Conservation (phyloP, 768 basidiomycete species). For the Tricholoma sp. region DNA sequence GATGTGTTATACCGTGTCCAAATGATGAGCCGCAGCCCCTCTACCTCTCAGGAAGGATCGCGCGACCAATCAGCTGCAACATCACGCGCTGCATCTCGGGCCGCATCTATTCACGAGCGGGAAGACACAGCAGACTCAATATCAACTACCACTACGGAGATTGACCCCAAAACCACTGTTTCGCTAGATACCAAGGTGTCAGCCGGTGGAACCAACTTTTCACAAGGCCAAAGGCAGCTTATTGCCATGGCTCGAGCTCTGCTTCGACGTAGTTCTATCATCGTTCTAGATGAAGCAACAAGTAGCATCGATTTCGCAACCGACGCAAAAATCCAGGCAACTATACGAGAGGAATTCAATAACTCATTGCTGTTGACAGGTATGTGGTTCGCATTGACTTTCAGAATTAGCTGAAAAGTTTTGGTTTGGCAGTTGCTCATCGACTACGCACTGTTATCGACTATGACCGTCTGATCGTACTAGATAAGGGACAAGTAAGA, state of each 20-base stretch:
- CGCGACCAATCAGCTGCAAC: conserved; percentile 41
- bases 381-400: conserved; percentile 24
- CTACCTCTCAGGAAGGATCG: conserved; percentile 46
- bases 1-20: conserved; percentile 83
- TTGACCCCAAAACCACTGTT: conserved; percentile 52
- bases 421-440: conserved; percentile 51
- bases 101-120: conserved; percentile 36
- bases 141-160: conserved; percentile 44
- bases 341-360: conserved; percentile 82
- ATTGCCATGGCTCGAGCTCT: conserved; percentile 85
- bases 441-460: conserved; percentile 76
- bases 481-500: conserved; percentile 62
- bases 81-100: conserved; percentile 39
- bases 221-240: conserved; percentile 86
- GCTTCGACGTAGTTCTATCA: conserved; percentile 63
- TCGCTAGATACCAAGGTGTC: conserved; percentile 77
- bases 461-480: conserved; percentile 72
- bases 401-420: not conserved
- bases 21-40: conserved; percentile 52
- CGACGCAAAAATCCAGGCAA: conserved; percentile 85
- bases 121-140: conserved; percentile 36
- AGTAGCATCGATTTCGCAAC: conserved; percentile 86
- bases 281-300: conserved; percentile 81
- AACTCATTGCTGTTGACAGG: conserved; percentile 70
- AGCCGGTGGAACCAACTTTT: conserved; percentile 86